Percentiles rank a stretch among this genome's conserved stretches.
phyloP scores from a whole-genome alignment of 2,329 filamentous ascomycete genomes.

The Hymenoscyphus salicellus region DNA sequence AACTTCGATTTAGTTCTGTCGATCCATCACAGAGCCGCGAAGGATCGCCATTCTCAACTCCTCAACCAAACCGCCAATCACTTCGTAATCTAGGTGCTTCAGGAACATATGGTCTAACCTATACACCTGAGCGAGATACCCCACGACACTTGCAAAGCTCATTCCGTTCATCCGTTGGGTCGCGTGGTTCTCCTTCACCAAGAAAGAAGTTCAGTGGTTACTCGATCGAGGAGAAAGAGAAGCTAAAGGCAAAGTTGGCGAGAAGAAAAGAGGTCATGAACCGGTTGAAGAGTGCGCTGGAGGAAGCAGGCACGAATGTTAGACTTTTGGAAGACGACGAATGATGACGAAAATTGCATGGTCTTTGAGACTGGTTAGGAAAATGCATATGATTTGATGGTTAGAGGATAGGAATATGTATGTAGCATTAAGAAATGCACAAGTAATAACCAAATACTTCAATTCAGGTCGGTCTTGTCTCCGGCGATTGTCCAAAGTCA shows the following conservation, averaged over 20 bases:
- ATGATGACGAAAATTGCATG: constrained; percentile 9
- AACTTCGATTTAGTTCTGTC: constrained; percentile 52
- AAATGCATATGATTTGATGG: neutral
- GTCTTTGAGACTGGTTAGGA: neutral
- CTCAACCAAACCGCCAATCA: constrained; percentile 29
- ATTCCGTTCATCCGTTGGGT: constrained; percentile 30
- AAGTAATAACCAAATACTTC: neutral
- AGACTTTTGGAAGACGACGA: constrained; percentile 32
- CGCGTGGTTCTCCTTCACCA: constrained; percentile 39
- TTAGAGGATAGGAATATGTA: neutral
- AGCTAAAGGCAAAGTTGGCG: constrained; percentile 53
- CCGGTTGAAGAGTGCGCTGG: constrained; percentile 43
- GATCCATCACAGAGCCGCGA: constrained; percentile 42
- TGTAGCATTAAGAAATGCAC: neutral
- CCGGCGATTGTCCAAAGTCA: neutral
- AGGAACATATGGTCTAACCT: constrained; percentile 30
- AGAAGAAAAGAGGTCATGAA: constrained; percentile 51
- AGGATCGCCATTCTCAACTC: constrained; percentile 42
- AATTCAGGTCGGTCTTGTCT: neutral
- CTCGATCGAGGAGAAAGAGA: constrained; percentile 55
- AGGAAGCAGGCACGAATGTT: constrained; percentile 33
- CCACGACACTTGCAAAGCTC: constrained; percentile 30
- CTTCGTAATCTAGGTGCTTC: constrained; percentile 26
- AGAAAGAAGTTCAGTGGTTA: constrained; percentile 63
- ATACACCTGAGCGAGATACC: constrained; percentile 32